phyloP scores from a whole-genome alignment of 352 stramenopile species.

The Pythium guiyangense region DNA sequence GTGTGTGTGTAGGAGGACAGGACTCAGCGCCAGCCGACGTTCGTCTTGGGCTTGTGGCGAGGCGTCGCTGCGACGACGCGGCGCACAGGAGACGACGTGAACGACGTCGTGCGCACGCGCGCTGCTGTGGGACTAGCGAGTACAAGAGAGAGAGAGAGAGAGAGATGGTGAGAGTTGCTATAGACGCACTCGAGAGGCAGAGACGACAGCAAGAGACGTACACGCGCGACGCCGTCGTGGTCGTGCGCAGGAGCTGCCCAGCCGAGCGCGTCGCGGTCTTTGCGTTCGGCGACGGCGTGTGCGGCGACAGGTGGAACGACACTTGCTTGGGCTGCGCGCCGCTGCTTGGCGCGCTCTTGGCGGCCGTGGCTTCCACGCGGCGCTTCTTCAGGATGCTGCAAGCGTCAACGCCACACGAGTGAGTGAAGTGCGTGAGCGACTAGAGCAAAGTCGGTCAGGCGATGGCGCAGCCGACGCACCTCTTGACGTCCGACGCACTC shows the following conservation, averaged over 20 bases:
- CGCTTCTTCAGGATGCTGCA: slow-evolving; percentile 71
- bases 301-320: slow-evolving; percentile 43
- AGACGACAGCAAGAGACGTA: slow-evolving; percentile 14
- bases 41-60: slow-evolving; percentile 55
- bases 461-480: slow-evolving; percentile 4
- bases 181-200: too few relatives aligned
- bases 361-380: slow-evolving; percentile 15
- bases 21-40: slow-evolving; percentile 38
- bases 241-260: slow-evolving; percentile 19
- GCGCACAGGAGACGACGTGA: slow-evolving; percentile 19
- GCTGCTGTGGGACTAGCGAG: slow-evolving; percentile 22
- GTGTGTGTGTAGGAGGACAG: too few relatives aligned
- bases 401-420: not conserved
- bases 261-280: slow-evolving; percentile 21
- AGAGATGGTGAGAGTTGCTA: not conserved
- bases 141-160: slow-evolving; percentile 7
- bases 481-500: slow-evolving; percentile 15
- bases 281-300: slow-evolving; percentile 2
- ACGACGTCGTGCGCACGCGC: slow-evolving; percentile 34
- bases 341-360: slow-evolving; percentile 2
- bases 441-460: not conserved
- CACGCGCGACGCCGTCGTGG: slow-evolving; percentile 28
- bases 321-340: slow-evolving; percentile 47
- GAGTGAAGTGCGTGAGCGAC: slow-evolving; percentile 1
- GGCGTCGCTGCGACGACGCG: slow-evolving; percentile 25